Percentiles rank a stretch among this genome's conserved stretches.
Conservation (phyloP, 2,329 filamentous ascomycete genomes). For the Alternaria angustiovoidea region DNA sequence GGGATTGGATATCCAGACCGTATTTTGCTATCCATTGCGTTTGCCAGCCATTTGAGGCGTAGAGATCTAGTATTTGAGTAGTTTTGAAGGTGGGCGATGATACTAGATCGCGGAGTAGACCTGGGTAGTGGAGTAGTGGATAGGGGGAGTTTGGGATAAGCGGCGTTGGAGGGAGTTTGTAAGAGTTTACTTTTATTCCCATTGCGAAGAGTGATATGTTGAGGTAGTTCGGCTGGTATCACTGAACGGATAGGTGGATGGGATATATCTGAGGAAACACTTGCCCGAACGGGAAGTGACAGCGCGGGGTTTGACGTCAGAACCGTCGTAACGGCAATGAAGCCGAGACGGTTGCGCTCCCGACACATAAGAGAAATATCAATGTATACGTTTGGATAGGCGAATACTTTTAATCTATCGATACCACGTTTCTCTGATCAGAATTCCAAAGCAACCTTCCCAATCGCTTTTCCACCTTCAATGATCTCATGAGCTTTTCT, state of each 20-base stretch:
- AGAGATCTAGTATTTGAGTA: constrained; percentile 54
- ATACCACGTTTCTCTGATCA: background rate
- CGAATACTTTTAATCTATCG: background rate
- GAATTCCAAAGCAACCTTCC: constrained; percentile 10
- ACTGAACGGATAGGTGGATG: background rate
- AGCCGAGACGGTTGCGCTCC: background rate
- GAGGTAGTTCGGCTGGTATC: background rate
- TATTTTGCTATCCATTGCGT: constrained; percentile 67
- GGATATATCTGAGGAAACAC: background rate
- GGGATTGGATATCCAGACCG: constrained; percentile 61
- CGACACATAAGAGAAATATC: background rate
- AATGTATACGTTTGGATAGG: background rate
- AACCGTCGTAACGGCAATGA: background rate
- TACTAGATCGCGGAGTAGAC: constrained; percentile 47
- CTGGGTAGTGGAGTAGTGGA: constrained; percentile 63
- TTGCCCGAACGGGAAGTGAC: constrained; percentile 11
- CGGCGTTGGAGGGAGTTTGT: constrained; percentile 33
- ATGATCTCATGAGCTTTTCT: constrained; percentile 16
- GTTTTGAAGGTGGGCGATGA: constrained; percentile 34
- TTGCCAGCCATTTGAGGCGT: constrained; percentile 61
- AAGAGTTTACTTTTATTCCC: constrained; percentile 29
- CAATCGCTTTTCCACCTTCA: constrained; percentile 3
- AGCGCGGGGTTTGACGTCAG: constrained; percentile 18
- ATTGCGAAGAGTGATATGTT: background rate
- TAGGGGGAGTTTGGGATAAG: constrained; percentile 54